Percentiles rank a stretch among this genome's conserved stretches.
Evolutionary conservation across 257 asterid genomes (phyloP).

Genomic region (Scutellaria barbata): DNA sequence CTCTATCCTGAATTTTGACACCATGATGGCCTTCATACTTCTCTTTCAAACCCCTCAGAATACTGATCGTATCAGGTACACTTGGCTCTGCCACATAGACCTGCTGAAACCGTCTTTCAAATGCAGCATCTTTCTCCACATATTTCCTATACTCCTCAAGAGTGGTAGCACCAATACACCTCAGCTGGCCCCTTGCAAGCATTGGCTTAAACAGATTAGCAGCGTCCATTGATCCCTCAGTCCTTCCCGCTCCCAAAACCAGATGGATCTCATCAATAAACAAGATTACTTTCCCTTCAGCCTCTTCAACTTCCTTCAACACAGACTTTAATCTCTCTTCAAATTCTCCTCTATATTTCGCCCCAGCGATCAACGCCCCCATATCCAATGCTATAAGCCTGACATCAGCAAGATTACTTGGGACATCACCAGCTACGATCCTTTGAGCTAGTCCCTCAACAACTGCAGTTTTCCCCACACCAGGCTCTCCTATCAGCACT

Average conservation of each 20-base stretch:
- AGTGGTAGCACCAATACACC: slow-evolving; percentile 77
- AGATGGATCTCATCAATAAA: slow-evolving; percentile 72
- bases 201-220: slow-evolving; percentile 76
- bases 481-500: slow-evolving; percentile 73
- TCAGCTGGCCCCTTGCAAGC: slow-evolving; percentile 76
- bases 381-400: slow-evolving; percentile 75
- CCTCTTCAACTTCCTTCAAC: slow-evolving; percentile 75
- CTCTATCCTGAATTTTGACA: slow-evolving; percentile 74
- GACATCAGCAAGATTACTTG: slow-evolving; percentile 72
- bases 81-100: slow-evolving; percentile 77
- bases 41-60: slow-evolving; percentile 73
- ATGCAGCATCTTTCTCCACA: slow-evolving; percentile 80
- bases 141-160: slow-evolving; percentile 71
- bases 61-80: slow-evolving; percentile 64
- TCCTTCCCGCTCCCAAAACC: slow-evolving; percentile 74
- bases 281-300: slow-evolving; percentile 70
- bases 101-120: slow-evolving; percentile 80
- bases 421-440: slow-evolving; percentile 63
- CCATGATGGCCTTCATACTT: slow-evolving; percentile 85
- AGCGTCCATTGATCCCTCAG: slow-evolving; percentile 80
- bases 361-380: slow-evolving; percentile 77
- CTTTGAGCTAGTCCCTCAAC: slow-evolving; percentile 82
- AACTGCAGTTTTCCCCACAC: slow-evolving; percentile 75
- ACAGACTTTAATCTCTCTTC: slow-evolving; percentile 76
- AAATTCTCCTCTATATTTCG: slow-evolving; percentile 78